These are phyloP conservation scores for Mycena rosella DNA, from an alignment of 768 basidiomycete species.

Conservation along the genomic window DNA sequence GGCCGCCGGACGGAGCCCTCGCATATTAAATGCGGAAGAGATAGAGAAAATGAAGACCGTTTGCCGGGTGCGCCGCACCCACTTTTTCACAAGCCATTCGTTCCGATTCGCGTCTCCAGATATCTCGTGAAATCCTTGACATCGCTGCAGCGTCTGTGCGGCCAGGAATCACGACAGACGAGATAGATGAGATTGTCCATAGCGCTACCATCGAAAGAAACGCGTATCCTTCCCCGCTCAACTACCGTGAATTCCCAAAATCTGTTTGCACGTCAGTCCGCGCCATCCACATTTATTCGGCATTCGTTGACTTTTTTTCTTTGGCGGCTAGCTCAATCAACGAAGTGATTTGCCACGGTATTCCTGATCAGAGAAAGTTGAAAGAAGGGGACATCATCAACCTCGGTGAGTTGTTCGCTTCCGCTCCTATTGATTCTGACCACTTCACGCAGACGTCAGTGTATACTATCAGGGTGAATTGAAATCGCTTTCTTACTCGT, in stretches of 20 bases:
- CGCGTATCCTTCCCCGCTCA: constrained; percentile 94
- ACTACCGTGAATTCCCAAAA: constrained; percentile 93
- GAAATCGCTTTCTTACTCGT: constrained; percentile 9
- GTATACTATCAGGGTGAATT: constrained; percentile 80
- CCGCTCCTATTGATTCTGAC: constrained; percentile 33
- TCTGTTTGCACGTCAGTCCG: constrained; percentile 92
- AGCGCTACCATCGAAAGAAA: constrained; percentile 90
- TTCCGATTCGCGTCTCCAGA: constrained; percentile 56
- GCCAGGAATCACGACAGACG: constrained; percentile 97
- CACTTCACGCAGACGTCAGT: constrained; percentile 72
- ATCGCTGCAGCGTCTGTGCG: constrained; percentile 87
- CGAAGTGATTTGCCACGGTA: constrained; percentile 97
- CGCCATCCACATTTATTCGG: background rate
- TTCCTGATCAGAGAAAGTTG: constrained; percentile 87
- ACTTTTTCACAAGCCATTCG: no score
- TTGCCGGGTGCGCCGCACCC: constrained; percentile 74
- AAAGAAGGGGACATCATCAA: constrained; percentile 97
- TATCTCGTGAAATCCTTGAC: constrained; percentile 93
- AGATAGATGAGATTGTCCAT: constrained; percentile 94
- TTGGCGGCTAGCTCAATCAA: constrained; percentile 71
- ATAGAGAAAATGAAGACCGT: constrained; percentile 91
- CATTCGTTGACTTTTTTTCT: background rate
- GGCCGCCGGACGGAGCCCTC: constrained; percentile 70
- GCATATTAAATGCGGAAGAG: constrained; percentile 77
- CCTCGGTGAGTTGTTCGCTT: constrained; percentile 68